Base-by-base conservation (phyloP, 176 grass and related monocot genomes). In the Pontederia crassipes region DNA sequence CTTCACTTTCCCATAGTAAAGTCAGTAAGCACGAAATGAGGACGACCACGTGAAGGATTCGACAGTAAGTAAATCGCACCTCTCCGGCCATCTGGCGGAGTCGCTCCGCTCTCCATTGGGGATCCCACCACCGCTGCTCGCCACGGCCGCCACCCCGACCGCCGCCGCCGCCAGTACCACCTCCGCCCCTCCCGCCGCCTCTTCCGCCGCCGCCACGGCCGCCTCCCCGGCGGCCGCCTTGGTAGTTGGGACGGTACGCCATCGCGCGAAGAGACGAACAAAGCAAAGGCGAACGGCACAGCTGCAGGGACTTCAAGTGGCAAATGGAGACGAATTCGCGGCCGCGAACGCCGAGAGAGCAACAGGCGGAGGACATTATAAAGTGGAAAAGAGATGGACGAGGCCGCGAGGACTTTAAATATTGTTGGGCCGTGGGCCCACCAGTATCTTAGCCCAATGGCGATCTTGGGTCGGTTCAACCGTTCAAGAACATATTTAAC, bases 51-150 rank as follows among this genome's bases (percentile, higher is more conserved):
- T 3, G 2, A 32, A 26, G 13, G 20, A n/a, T 28, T 26, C 11
- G 54, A 10, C 12, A 9, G 17, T 53, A 20, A 13, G 15, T 3
- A 50, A 17, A 48, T 59, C 65, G 65, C 54, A 96, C 92, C 75
- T 90, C 75, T 10, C 65, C 62, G 14, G 59, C 78, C 76, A 90
- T 90, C 78, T 96, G 86, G 45, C 75, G 81, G n/a, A 96, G 91
- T 15, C 86, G 80, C 72, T 90, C 83, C 64, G 83, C 89, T 17
- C 89, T 80, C 89, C 82, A 89, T 65, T 89, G 79, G 0, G 89
- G 82, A 45, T 95, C 89, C 89, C 89, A 95, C 89, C 89, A 95
- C 70, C 85, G 80, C 74, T 95, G 82, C 63, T 95, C 79, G 18
- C 82, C 85, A 10, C 82, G 73, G 28, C 89, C 85, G 8, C 79